These are phyloP conservation scores for Phylloporus sp. DNA, from an alignment of 768 basidiomycete species.

Conservation along the genomic window DNA sequence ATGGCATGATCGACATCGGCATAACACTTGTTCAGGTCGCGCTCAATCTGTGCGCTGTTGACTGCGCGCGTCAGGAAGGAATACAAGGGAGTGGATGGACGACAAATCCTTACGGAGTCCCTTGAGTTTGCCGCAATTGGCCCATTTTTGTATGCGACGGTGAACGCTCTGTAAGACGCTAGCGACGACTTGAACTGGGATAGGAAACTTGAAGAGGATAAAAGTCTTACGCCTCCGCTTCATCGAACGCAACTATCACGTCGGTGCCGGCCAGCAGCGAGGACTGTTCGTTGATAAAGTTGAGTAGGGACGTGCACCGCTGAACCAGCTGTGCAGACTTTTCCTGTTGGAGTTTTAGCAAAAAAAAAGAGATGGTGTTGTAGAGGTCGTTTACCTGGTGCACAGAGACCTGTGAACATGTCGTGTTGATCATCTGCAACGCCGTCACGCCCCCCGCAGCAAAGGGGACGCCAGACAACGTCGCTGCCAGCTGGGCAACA, in stretches of 20 bases:
- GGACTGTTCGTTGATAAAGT: conserved; percentile 37
- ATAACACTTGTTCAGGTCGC: conserved; percentile 41
- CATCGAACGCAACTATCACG: conserved; percentile 37
- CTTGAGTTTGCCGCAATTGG: conserved; percentile 34
- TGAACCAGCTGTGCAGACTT: conserved; percentile 39
- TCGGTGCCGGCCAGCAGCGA: conserved; percentile 38
- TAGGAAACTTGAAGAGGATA: background rate
- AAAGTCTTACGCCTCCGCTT: conserved; percentile 38
- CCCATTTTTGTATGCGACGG: conserved; percentile 37
- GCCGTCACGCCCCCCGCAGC: conserved; percentile 40
- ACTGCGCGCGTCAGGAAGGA: conserved; percentile 30
- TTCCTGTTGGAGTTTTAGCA: conserved; percentile 27
- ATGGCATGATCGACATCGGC: conserved; percentile 40
- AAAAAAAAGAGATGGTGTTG: background rate
- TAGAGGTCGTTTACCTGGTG: conserved; percentile 40
- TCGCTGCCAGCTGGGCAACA: conserved; percentile 40
- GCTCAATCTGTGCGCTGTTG: conserved; percentile 41
- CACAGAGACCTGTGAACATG: conserved; percentile 43
- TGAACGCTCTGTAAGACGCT: conserved; percentile 43
- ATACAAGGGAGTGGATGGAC: background rate
- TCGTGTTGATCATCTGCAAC: conserved; percentile 40
- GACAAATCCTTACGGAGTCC: conserved; percentile 36
- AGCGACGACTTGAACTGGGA: background rate
- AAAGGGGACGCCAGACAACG: conserved; percentile 42
- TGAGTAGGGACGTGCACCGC: conserved; percentile 39